phyloP scores from a whole-genome alignment of 345 rosid species.

The Sisymbrium irio region DNA sequence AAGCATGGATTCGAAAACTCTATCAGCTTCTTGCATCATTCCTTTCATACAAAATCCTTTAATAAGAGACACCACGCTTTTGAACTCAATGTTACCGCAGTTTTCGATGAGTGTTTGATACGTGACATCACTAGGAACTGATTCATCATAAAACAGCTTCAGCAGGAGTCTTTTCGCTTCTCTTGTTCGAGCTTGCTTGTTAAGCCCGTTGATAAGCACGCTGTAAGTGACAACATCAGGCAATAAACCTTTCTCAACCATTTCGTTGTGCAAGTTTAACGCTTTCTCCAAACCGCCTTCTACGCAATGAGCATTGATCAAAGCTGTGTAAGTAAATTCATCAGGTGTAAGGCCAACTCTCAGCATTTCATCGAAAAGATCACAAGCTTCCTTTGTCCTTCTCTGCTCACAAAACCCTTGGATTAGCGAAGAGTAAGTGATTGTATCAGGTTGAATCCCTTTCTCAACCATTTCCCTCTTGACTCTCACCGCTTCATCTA shows the following conservation, averaged over 20 bases:
- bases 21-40: constrained; percentile 82
- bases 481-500: constrained; percentile 61
- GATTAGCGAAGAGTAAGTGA: constrained; percentile 73
- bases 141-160: constrained; percentile 69
- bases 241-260: constrained; percentile 68
- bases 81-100: constrained; percentile 60
- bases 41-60: constrained; percentile 96
- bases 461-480: constrained; percentile 65
- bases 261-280: constrained; percentile 65
- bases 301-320: constrained; percentile 69
- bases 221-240: constrained; percentile 89
- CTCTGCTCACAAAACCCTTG: constrained; percentile 71
- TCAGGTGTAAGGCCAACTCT: constrained; percentile 51
- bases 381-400: constrained; percentile 69
- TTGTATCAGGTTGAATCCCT: constrained; percentile 55
- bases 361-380: constrained; percentile 72
- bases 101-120: constrained; percentile 69
- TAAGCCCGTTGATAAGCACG: constrained; percentile 86
- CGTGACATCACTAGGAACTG: constrained; percentile 63
- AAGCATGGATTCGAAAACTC: constrained; percentile 64
- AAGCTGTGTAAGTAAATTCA: constrained; percentile 66
- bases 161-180: constrained; percentile 85
- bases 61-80: constrained; percentile 60
- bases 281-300: constrained; percentile 64
- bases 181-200: constrained; percentile 72